Base-by-base conservation (phyloP, 2,329 filamentous ascomycete genomes). In the Ustulina deusta region DNA sequence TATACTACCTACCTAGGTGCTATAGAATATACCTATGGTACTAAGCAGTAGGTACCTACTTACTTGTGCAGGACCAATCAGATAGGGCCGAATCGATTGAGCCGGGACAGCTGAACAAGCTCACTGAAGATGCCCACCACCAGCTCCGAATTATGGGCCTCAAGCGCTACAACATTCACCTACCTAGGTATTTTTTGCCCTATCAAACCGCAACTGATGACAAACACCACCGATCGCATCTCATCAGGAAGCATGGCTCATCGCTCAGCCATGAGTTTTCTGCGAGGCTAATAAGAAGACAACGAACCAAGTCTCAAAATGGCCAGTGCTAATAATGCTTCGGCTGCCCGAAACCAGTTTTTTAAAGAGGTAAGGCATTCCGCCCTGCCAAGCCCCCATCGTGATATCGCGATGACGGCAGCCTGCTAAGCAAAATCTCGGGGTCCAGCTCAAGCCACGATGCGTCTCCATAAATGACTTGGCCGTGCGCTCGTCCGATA, bases 391-490 rank as follows among this genome's bases (percentile, higher is more conserved):
- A 56, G 27, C 27, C 48, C 10, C n/a, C 34, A n/a, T 63, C 32
- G 40, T 36, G 13, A 34, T 63, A n/a, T 63, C 32, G 40, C 32
- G 13, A 34, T 63, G 51, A 36, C 51, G 34, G 48, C 51, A 65
- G 55, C 68, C 44, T 61, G 58, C 65, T 72, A 49, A 56, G 13
- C n/a, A 11, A 69, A 59, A 54, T 17, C 25, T 34, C 42, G 42
- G 29, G 3, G 22, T 29, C 34, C 58, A 91, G 89, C 84, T 91
- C 67, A 90, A 90, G 78, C 87, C 88, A 76, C 84, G 80, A 71
- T 91, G 89, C 72, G 82, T 91, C 63, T 82, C 84, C 64, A 85
- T 90, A 69, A 89, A 86, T 79, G 83, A 88, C 74, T 78, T 89
- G 61, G 83, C 85, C 1, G 82, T 89, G 25, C 82, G 82, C 60